Percentiles rank a stretch among this genome's conserved stretches.
Conservation (phyloP, 345 rosid species). For the Eucalyptus globulus region DNA sequence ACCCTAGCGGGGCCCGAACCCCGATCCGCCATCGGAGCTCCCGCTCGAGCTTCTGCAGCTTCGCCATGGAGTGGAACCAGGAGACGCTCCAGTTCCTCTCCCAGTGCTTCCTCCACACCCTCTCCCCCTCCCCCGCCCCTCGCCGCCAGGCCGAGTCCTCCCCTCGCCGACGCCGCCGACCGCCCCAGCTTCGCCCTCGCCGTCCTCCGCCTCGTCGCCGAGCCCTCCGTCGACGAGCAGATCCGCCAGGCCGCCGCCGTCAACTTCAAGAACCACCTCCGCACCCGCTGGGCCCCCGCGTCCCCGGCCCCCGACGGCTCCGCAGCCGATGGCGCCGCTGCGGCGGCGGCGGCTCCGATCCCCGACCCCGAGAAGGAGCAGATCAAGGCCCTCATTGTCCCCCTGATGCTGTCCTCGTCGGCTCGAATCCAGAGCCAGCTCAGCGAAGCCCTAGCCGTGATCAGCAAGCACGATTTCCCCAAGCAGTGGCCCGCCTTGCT, state of each 20-base stretch:
- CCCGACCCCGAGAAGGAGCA: constrained; percentile 63
- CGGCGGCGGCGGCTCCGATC: constrained; percentile 24
- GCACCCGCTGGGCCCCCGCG: constrained; percentile 63
- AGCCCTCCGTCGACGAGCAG: constrained; percentile 67
- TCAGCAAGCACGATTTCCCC: constrained; percentile 91
- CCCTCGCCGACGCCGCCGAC: constrained; percentile 44
- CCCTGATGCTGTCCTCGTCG: constrained; percentile 72
- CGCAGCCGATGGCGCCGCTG: constrained; percentile 10
- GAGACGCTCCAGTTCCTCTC: constrained; percentile 64
- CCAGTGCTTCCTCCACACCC: constrained; percentile 71
- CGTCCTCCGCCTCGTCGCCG: constrained; percentile 75
- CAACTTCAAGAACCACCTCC: constrained; percentile 90
- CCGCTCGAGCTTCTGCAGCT: neutral
- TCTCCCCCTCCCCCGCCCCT: constrained; percentile 66
- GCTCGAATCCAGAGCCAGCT: constrained; percentile 90
- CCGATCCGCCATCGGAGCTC: neutral
- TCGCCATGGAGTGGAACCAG: constrained; percentile 49
- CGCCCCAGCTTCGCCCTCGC: constrained; percentile 67
- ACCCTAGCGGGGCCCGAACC: neutral
- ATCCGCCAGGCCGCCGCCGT: constrained; percentile 94
- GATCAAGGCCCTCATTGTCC: constrained; percentile 70
- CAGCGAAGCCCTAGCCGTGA: constrained; percentile 80
- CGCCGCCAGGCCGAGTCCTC: constrained; percentile 81
- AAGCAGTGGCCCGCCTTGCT: constrained; percentile 72
- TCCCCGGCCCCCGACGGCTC: constrained; percentile 3